These are phyloP conservation scores for Peterozyma toletana DNA, from an alignment of 805 yeast genomes.

Conservation along the genomic window DNA sequence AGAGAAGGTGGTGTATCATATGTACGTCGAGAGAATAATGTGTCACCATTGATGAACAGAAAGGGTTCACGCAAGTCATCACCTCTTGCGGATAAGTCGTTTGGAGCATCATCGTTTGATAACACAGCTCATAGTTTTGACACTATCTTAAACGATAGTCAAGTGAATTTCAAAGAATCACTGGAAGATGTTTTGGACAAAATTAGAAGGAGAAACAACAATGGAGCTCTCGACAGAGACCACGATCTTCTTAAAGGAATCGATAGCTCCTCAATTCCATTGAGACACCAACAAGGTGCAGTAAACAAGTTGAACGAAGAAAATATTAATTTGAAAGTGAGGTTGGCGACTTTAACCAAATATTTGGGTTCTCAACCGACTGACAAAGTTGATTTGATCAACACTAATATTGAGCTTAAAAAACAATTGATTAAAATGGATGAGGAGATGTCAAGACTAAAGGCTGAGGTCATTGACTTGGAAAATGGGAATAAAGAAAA, in stretches of 20 bases:
- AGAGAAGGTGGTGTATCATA: background rate
- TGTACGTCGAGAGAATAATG: conserved; percentile 2
- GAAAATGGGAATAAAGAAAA: background rate
- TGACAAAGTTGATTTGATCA: conserved; percentile 29
- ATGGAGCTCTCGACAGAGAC: conserved; percentile 11
- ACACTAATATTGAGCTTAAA: conserved; percentile 26
- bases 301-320: conserved; percentile 27
- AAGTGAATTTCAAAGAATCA: no score
- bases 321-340: conserved; percentile 35
- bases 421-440: conserved; percentile 16
- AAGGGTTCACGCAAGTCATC: background rate
- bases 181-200: no score
- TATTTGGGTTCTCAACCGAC: conserved; percentile 33
- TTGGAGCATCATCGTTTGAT: conserved; percentile 15
- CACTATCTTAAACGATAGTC: conserved; percentile 1
- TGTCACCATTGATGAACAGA: conserved; percentile 4
- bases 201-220: conserved; percentile 7
- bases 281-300: conserved; percentile 17
- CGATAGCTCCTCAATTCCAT: conserved; percentile 6
- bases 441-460: conserved; percentile 3
- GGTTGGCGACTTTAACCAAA: conserved; percentile 30
- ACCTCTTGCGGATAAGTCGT: background rate
- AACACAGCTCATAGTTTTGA: conserved; percentile 16
- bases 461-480: conserved; percentile 2
- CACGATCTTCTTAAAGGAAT: background rate